A percentile compares a stretch with the other conserved stretches of the same genome.
phyloP scores from a whole-genome alignment of 164 flowering plant genomes.

The Litsea cubeba region DNA sequence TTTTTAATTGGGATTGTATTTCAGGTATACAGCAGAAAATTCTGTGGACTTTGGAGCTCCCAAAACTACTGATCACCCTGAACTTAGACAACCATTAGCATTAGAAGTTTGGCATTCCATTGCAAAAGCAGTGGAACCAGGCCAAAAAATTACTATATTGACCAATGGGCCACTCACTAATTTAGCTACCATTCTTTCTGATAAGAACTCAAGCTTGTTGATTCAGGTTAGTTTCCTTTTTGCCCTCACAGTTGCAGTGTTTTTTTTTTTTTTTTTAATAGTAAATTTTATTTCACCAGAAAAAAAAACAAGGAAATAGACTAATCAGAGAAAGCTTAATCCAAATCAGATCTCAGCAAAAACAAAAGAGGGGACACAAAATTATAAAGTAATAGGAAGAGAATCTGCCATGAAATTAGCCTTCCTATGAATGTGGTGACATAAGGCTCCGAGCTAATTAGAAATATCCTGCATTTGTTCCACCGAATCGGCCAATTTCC shows the following conservation, averaged over 20 bases:
- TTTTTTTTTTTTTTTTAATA: not conserved
- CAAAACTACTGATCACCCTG: constrained; percentile 77
- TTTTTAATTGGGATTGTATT: constrained; percentile 7
- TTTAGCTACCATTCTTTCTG: constrained; percentile 52
- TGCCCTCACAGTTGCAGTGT: not conserved
- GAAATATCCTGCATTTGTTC: too few relatives aligned
- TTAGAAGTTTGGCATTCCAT: constrained; percentile 69
- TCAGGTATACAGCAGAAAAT: constrained; percentile 83
- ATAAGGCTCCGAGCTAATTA: too few relatives aligned
- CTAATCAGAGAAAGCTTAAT: too few relatives aligned
- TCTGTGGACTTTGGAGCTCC: constrained; percentile 76
- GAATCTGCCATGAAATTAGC: too few relatives aligned
- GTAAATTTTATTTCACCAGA: too few relatives aligned
- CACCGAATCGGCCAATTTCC: too few relatives aligned
- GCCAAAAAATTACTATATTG: constrained; percentile 62
- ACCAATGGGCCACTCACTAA: constrained; percentile 86
- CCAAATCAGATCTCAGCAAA: too few relatives aligned
- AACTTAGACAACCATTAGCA: constrained; percentile 82
- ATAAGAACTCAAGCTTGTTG: constrained; percentile 28
- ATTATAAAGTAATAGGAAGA: too few relatives aligned
- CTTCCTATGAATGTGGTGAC: too few relatives aligned
- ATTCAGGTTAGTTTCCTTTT: constrained; percentile 50
- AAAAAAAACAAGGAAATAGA: too few relatives aligned
- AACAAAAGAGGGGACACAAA: too few relatives aligned
- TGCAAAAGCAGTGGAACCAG: constrained; percentile 32